These are phyloP conservation scores for Fusarium avenaceum DNA, from an alignment of 2,329 filamentous ascomycete genomes.

Conservation along the genomic window DNA sequence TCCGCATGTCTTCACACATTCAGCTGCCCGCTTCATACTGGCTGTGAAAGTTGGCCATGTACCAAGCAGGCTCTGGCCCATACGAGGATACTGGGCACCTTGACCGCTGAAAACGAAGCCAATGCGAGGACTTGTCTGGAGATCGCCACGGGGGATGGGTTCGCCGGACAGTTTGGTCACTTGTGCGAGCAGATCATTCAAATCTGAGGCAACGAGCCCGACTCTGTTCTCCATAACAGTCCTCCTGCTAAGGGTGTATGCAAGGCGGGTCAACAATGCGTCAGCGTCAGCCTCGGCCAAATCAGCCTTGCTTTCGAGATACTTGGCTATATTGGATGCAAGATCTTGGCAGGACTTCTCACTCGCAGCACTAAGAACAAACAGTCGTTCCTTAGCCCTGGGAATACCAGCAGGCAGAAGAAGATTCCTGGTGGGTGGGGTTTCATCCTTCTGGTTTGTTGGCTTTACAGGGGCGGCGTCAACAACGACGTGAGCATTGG, in stretches of 20 bases:
- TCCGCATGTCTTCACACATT: not conserved
- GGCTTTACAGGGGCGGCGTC: slow-evolving; percentile 19
- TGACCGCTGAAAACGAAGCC: slow-evolving; percentile 56
- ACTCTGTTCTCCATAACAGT: slow-evolving; percentile 27
- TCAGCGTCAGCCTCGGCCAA: not conserved
- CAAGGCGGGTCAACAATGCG: not conserved
- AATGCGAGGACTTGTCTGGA: slow-evolving; percentile 20
- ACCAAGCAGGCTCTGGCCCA: slow-evolving; percentile 52
- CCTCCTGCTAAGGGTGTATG: not conserved
- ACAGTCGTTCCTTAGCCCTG: not conserved
- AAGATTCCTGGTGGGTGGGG: not conserved
- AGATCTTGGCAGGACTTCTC: slow-evolving; percentile 35
- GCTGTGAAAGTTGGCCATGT: slow-evolving; percentile 4
- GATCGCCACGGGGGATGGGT: slow-evolving; percentile 14
- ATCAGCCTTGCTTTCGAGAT: not conserved
- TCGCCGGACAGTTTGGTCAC: slow-evolving; percentile 1
- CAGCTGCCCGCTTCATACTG: slow-evolving; percentile 11
- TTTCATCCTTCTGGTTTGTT: not conserved
- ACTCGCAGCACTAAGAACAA: slow-evolving; percentile 40
- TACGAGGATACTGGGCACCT: slow-evolving; percentile 54
- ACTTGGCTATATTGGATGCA: not conserved
- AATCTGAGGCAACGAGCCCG: slow-evolving; percentile 31
- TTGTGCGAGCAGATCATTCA: slow-evolving; percentile 27
- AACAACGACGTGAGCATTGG: slow-evolving; percentile 49
- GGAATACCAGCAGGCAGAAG: not conserved